These are phyloP conservation scores for Stipa capillata DNA, from an alignment of 176 grass and related monocot species.

Conservation along the genomic window DNA sequence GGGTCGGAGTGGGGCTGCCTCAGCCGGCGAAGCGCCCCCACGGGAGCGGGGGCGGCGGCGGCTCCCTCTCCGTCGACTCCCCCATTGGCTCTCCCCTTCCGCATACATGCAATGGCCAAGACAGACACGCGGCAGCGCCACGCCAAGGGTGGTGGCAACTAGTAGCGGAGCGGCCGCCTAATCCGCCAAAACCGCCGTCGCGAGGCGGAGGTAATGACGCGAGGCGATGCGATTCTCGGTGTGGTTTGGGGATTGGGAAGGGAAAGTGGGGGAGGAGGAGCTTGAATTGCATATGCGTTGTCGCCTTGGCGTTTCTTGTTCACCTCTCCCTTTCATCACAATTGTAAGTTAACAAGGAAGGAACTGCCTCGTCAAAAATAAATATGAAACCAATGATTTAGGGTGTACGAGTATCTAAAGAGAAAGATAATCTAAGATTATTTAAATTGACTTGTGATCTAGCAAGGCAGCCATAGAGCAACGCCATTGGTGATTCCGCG, in stretches of 20 bases:
- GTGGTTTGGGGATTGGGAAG: not conserved
- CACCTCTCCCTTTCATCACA: not conserved
- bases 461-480: not conserved
- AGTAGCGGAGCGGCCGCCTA: too few relatives aligned
- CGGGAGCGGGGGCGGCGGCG: not conserved
- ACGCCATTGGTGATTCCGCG: not conserved
- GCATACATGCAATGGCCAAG: conserved; percentile 45
- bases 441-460: not conserved
- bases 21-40: not conserved
- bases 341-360: not conserved
- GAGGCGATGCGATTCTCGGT: not conserved
- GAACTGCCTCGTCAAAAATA: not conserved
- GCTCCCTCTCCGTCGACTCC: not conserved
- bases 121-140: not conserved
- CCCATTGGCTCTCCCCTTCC: conserved; percentile 25
- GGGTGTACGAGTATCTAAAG: not conserved
- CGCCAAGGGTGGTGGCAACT: too few relatives aligned
- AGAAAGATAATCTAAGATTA: not conserved
- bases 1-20: not conserved
- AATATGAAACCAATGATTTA: not conserved
- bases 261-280: not conserved
- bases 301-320: not conserved
- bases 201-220: too few relatives aligned
- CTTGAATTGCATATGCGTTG: too few relatives aligned
- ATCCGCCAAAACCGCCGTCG: not conserved